These are phyloP conservation scores for Taphrina flavorubra DNA, from an alignment of 1,139 yeast genomes.

Conservation along the genomic window DNA sequence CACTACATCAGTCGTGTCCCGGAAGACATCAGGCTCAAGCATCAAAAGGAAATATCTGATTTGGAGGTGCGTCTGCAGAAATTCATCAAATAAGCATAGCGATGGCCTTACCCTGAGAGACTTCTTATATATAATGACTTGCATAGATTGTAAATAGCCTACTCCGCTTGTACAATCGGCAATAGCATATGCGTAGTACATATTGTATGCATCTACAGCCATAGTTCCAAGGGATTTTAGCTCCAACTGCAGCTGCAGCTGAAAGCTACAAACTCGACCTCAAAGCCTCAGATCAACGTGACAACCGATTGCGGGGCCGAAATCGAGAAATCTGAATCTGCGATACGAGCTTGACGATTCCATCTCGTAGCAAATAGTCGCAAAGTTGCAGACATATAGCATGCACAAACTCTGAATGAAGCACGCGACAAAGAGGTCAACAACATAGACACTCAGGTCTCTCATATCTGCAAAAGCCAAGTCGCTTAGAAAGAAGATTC, in stretches of 20 bases:
- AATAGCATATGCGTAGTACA: too few species aligned
- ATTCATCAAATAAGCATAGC: slow-evolving; percentile 1
- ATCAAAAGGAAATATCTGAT: background rate
- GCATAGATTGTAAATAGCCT: too few species aligned
- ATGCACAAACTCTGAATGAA: background rate
- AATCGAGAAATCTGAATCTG: background rate
- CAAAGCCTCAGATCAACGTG: too few species aligned
- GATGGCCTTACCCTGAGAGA: background rate
- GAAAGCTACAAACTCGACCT: too few species aligned
- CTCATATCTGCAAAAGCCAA: background rate
- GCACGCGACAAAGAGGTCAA: too few species aligned
- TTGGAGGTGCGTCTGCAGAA: background rate
- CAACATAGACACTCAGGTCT: too few species aligned
- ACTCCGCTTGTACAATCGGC: too few species aligned
- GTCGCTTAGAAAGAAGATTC: background rate
- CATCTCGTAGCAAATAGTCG: background rate
- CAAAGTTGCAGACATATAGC: too few species aligned
- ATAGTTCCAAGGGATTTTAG: too few species aligned
- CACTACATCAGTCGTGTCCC: slow-evolving; percentile 2
- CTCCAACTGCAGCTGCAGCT: too few species aligned
- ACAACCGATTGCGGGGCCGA: background rate
- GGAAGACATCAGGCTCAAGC: background rate
- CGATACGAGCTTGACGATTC: background rate
- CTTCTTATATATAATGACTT: too few species aligned
- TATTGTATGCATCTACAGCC: too few species aligned